phyloP scores from a whole-genome alignment of 2,329 filamentous ascomycete genomes.

The Epichloe typhina region DNA sequence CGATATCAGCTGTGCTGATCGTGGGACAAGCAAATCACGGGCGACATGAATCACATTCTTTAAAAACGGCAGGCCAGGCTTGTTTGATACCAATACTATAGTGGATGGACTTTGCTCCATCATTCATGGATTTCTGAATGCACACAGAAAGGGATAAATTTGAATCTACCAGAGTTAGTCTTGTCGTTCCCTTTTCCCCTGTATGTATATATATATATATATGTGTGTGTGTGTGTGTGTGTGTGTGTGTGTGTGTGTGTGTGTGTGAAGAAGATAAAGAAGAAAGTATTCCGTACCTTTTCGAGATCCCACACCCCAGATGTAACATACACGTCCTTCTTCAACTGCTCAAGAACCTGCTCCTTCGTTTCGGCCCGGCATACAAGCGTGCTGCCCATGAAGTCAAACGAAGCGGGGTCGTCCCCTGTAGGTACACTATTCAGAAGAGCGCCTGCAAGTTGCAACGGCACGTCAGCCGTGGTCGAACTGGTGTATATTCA shows the following conservation, averaged over 20 bases:
- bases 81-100: constrained; percentile 4
- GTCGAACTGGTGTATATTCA: not conserved
- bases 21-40: not conserved
- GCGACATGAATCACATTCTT: no score
- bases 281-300: constrained; percentile 31
- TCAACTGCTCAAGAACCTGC: constrained; percentile 52
- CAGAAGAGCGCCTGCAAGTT: constrained; percentile 59
- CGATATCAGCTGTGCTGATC: constrained; percentile 6
- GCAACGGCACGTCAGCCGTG: not conserved
- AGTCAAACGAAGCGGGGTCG: constrained; percentile 44
- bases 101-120: not conserved
- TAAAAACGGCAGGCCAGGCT: not conserved
- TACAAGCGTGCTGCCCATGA: constrained; percentile 62
- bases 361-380: constrained; percentile 53
- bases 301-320: constrained; percentile 70
- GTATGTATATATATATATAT: no score
- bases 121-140: constrained; percentile 21
- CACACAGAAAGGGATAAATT: constrained; percentile 36
- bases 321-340: constrained; percentile 58
- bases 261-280: no score
- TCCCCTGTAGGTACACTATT: constrained; percentile 54
- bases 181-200: not conserved
- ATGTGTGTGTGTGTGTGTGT: no score
- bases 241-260: no score
- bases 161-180: constrained; percentile 23